phyloP scores from a whole-genome alignment of 2,329 filamentous ascomycete genomes.

The Pyrenochaeta sp. region DNA sequence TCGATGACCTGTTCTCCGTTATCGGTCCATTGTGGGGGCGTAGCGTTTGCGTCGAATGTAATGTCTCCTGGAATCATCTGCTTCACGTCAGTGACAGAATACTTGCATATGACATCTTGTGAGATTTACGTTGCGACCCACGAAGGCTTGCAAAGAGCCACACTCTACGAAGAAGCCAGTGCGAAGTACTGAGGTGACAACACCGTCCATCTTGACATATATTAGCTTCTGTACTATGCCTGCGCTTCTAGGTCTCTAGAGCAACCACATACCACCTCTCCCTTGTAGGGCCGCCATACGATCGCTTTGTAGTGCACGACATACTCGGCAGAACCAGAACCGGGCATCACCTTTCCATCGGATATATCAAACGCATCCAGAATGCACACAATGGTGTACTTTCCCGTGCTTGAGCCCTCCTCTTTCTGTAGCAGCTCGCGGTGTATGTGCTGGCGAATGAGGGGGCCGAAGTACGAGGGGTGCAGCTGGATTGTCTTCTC shows the following conservation, averaged over 20 bases:
- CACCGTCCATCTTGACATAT: slow-evolving; percentile 80
- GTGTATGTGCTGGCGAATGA: slow-evolving; percentile 90
- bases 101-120: slow-evolving; percentile 8
- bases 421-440: slow-evolving; percentile 90
- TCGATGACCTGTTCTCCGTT: slow-evolving; percentile 94
- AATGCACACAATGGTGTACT: slow-evolving; percentile 97
- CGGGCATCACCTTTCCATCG: slow-evolving; percentile 89
- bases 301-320: slow-evolving; percentile 95
- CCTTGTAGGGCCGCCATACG: slow-evolving; percentile 97
- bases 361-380: slow-evolving; percentile 97
- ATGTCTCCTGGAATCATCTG: slow-evolving; percentile 91
- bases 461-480: slow-evolving; percentile 94
- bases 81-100: slow-evolving; percentile 28
- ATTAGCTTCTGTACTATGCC: slow-evolving; percentile 31
- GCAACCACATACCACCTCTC: slow-evolving; percentile 81
- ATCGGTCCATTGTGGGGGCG: slow-evolving; percentile 95
- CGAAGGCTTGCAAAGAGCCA: slow-evolving; percentile 79
- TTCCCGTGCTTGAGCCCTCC: slow-evolving; percentile 92
- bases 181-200: slow-evolving; percentile 89
- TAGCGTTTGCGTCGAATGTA: slow-evolving; percentile 94
- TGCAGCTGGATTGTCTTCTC: slow-evolving; percentile 95
- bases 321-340: slow-evolving; percentile 91
- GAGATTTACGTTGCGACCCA: slow-evolving; percentile 78
- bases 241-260: background rate
- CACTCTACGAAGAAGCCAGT: slow-evolving; percentile 91